Conservation (phyloP, 2,329 filamentous ascomycete species). For the Aspergillus versicolor region DNA sequence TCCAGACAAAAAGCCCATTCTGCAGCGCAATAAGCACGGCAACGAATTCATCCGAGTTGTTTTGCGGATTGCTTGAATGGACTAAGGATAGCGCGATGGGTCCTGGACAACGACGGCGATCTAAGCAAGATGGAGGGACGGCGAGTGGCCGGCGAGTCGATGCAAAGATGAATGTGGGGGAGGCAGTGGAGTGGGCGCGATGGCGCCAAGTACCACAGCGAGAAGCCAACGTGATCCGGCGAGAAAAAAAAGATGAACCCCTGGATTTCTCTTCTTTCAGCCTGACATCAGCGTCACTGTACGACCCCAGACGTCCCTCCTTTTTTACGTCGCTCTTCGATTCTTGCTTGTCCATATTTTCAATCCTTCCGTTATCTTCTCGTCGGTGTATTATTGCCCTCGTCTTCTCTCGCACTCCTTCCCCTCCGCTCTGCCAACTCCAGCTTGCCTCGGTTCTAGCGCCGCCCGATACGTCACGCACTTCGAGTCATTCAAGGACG, state of each 20-base stretch:
- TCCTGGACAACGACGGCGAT: not conserved
- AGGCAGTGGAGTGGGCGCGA: not conserved
- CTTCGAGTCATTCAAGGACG: not conserved
- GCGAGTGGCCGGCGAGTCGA: not conserved
- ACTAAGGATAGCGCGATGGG: conserved; percentile 3
- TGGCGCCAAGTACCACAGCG: not conserved
- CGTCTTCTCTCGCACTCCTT: not conserved
- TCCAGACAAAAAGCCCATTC: no score
- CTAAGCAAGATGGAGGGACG: not conserved
- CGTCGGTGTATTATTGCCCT: not conserved
- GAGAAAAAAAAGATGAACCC: conserved; percentile 10
- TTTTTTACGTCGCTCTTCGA: not conserved
- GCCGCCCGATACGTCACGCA: not conserved
- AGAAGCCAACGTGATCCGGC: conserved; percentile 4
- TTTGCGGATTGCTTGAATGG: not conserved
- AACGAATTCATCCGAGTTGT: no score
- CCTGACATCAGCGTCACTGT: conserved; percentile 9
- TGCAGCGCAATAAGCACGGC: no score
- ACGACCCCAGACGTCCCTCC: not conserved
- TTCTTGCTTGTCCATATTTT: conserved; percentile 1
- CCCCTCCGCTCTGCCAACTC: not conserved
- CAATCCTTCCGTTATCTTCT: not conserved
- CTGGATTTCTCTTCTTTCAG: conserved; percentile 8
- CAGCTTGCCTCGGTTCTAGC: not conserved
- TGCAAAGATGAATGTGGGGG: conserved; percentile 5